These are phyloP conservation scores for Allium sativum DNA, from an alignment of 106 monocot genomes.

Conservation along the genomic window DNA sequence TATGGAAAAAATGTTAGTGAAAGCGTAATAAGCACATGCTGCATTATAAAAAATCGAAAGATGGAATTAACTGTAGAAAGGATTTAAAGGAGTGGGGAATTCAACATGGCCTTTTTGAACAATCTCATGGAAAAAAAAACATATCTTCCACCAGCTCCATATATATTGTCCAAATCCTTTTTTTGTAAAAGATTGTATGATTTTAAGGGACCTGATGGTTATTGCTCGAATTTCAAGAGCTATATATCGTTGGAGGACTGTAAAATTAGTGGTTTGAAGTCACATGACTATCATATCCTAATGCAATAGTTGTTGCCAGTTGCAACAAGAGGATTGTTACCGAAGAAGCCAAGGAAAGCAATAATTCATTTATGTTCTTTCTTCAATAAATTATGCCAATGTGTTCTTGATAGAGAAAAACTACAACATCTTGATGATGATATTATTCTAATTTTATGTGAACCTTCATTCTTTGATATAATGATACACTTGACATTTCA, in stretches of 20 bases:
- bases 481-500: conserved; percentile 3
- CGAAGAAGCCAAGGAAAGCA: background rate
- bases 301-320: background rate
- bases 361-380: background rate
- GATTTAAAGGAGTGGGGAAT: background rate
- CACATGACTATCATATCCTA: conserved; percentile 2
- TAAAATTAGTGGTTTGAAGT: background rate
- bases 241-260: background rate
- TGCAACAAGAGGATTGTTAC: background rate
- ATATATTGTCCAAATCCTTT: background rate
- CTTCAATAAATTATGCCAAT: background rate
- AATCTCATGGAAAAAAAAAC: background rate
- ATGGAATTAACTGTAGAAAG: background rate
- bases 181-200: background rate
- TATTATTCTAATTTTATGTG: background rate
- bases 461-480: conserved; percentile 2
- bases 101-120: background rate
- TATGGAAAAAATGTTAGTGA: background rate
- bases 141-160: background rate
- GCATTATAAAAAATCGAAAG: background rate
- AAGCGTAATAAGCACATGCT: background rate
- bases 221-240: background rate
- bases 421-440: background rate
- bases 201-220: background rate
- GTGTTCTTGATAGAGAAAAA: background rate